These are phyloP conservation scores for Fagopyrum esculentum DNA, from an alignment of 148 eudicot genomes.

Conservation along the genomic window DNA sequence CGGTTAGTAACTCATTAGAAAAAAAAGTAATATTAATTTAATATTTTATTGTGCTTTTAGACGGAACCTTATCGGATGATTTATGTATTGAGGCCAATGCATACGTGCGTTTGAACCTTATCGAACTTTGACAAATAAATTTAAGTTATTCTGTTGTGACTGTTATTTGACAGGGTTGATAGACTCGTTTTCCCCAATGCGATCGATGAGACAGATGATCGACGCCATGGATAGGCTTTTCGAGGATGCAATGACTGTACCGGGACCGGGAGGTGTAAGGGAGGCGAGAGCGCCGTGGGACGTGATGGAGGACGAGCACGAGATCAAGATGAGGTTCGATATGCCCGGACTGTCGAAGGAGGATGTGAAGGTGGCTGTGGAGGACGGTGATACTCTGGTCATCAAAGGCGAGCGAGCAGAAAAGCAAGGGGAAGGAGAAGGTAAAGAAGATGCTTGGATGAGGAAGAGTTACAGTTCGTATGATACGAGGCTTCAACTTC, in stretches of 20 bases:
- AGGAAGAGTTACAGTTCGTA: constrained; percentile 38
- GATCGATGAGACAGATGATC: constrained; percentile 68
- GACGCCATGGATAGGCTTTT: constrained; percentile 61
- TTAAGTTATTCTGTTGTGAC: not conserved
- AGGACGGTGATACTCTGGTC: constrained; percentile 44
- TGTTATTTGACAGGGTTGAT: constrained; percentile 38
- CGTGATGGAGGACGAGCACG: constrained; percentile 49
- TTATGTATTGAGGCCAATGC: too few relatives aligned
- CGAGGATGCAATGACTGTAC: constrained; percentile 55
- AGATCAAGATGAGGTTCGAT: constrained; percentile 75
- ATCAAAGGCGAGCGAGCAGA: constrained; percentile 38
- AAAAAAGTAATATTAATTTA: too few relatives aligned
- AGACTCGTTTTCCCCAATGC: constrained; percentile 66
- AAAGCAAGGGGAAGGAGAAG: constrained; percentile 26
- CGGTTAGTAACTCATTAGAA: constrained; percentile 38
- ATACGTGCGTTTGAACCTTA: too few relatives aligned
- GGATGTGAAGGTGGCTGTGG: constrained; percentile 49
- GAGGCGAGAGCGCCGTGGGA: constrained; percentile 72
- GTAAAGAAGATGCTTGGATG: constrained; percentile 29
- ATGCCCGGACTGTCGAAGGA: constrained; percentile 71
- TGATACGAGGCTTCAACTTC: constrained; percentile 50
- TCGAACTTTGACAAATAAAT: too few relatives aligned
- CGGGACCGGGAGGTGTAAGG: constrained; percentile 37
- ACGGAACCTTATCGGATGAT: too few relatives aligned
- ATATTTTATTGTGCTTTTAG: too few relatives aligned